A percentile compares a stretch with the other conserved stretches of the same genome.
Conservation (phyloP, 1,284 basidiomycete genomes). For the Boletus hoseneyae region DNA sequence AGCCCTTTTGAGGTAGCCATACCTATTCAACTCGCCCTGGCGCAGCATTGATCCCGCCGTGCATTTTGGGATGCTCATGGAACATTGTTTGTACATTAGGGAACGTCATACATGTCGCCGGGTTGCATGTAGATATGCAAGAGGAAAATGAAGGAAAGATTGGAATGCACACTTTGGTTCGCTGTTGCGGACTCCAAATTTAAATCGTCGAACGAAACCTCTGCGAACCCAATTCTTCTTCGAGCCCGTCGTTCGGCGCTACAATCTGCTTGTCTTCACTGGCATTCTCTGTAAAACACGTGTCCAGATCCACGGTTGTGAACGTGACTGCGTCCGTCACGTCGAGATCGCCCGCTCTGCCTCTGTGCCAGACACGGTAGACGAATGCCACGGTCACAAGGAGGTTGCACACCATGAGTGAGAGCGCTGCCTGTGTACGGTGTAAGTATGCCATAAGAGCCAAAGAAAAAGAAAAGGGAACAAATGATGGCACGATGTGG, state of each 20-base stretch:
- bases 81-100: background rate
- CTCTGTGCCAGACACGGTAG: conserved; percentile 15
- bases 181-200: background rate
- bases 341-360: conserved; percentile 9
- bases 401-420: conserved; percentile 29
- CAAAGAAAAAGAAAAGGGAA: background rate
- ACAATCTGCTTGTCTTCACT: background rate
- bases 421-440: conserved; percentile 9
- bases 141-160: background rate
- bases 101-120: background rate
- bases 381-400: conserved; percentile 28
- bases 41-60: too few relatives aligned
- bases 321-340: background rate
- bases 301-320: conserved; percentile 17
- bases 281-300: background rate
- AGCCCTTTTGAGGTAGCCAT: too few relatives aligned
- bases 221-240: background rate
- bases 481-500: background rate
- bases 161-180: background rate
- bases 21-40: too few relatives aligned
- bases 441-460: background rate
- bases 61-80: too few relatives aligned
- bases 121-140: background rate
- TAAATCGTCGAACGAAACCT: background rate
- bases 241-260: background rate